Percentiles rank a stretch among this genome's conserved stretches.
Evolutionary conservation across 441 rosid genomes (phyloP).

Genomic region (Pelargonium myrrhifolium): DNA sequence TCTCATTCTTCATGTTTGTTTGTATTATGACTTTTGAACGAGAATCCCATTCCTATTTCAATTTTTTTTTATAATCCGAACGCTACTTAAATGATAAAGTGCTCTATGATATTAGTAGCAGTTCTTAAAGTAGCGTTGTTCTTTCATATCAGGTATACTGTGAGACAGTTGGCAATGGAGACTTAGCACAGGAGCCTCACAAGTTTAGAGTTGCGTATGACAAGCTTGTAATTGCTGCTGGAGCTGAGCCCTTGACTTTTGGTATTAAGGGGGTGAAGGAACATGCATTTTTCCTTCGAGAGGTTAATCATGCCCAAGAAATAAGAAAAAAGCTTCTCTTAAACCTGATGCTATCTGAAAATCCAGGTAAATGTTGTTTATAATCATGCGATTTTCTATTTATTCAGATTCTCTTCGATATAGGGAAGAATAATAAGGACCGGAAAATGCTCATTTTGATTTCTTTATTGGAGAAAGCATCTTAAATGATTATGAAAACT

Average conservation of each 20-base stretch:
- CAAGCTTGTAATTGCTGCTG: constrained; percentile 80
- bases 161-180: constrained; percentile 51
- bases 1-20: too few species aligned
- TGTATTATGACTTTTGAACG: too few species aligned
- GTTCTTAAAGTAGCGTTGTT: background rate
- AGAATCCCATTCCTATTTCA: too few species aligned
- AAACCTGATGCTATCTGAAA: constrained; percentile 87
- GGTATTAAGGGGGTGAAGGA: constrained; percentile 78
- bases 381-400: background rate
- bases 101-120: background rate
- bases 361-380: constrained; percentile 47
- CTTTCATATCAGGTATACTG: constrained; percentile 52
- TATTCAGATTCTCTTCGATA: background rate
- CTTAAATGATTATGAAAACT: background rate
- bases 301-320: constrained; percentile 90
- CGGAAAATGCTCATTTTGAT: background rate
- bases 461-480: background rate
- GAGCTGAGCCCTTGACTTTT: constrained; percentile 93
- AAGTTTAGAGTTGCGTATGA: constrained; percentile 79
- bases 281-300: constrained; percentile 81
- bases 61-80: too few species aligned
- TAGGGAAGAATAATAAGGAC: background rate
- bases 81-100: background rate
- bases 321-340: constrained; percentile 82
- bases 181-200: constrained; percentile 51